Percentiles rank a stretch among this genome's conserved stretches.
Evolutionary conservation across 148 eudicot species (phyloP).

Genomic region (Silene conica): DNA sequence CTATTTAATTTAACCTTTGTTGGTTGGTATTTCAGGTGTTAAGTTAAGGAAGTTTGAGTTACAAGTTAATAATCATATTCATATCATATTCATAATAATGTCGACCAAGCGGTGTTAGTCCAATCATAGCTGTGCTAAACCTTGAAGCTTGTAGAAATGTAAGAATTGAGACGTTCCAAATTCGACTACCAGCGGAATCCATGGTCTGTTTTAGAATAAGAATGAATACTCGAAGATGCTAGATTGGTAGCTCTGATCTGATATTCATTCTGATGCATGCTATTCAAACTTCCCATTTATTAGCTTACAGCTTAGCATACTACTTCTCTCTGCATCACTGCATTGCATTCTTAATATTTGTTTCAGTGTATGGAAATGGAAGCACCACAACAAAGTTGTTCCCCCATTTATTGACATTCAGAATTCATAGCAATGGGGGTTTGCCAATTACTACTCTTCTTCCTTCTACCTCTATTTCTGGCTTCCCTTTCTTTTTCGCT

Average conservation of each 20-base stretch:
- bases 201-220: too few relatives aligned
- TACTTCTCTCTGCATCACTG: too few relatives aligned
- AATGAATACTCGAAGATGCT: not conserved
- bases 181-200: too few relatives aligned
- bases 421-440: conserved; percentile 29
- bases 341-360: not conserved
- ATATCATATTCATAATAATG: not conserved
- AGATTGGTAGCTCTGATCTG: conserved; percentile 13
- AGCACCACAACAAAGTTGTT: not conserved
- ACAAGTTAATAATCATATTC: not conserved
- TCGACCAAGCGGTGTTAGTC: too few relatives aligned
- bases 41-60: not conserved
- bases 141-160: too few relatives aligned
- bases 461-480: conserved; percentile 33
- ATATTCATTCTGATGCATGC: too few relatives aligned
- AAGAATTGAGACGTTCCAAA: too few relatives aligned
- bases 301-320: conserved; percentile 11
- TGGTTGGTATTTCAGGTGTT: not conserved
- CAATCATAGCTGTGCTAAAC: too few relatives aligned
- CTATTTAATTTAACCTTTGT: not conserved
- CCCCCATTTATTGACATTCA: conserved; percentile 5
- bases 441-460: conserved; percentile 14
- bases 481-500: conserved; percentile 23
- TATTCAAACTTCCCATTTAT: not conserved
- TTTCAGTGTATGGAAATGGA: conserved; percentile 24